Base-by-base conservation (phyloP, 139 green algal species). In the Chlamydomonas sphaeroides region DNA sequence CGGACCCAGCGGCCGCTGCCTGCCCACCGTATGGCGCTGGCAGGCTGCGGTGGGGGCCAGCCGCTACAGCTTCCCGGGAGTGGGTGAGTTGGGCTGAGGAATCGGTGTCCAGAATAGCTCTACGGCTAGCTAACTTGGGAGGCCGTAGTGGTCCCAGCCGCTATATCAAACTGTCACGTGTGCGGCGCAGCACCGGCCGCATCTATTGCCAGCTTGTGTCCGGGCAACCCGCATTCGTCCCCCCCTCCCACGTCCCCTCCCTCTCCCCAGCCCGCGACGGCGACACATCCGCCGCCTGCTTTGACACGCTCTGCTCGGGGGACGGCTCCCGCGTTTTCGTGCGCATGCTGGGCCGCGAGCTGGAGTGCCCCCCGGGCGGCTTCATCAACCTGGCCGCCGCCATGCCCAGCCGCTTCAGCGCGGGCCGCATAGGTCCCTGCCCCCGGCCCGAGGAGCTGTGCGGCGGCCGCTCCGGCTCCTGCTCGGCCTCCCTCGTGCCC, bases 391-490 rank as follows among this genome's bases (percentile, higher is more conserved):
- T 90, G 21, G 33, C 84, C 1, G 33, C 69, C 59, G 67, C 69
- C 53, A 48, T 88, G 66, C 83, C 78, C 6, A 26, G 21, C n/a
- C 65, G 83, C 59, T 91, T 85, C 63, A 35, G 39, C 39, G 25
- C 68, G 11, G 87, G 87, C 62, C 51, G 59, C 56, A 86, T 91
- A 11, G 87, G 87, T 17, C 87, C 87, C 42, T 91, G 87, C 79
- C 87, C 87, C 15, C 42, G 79, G 39, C 66, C 86, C 41, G 56
- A 51, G 1, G 56, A 61, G 0, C 51, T 87, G 25, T 91, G 87
- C 69, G 32, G 61, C 61, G 77, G 28, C 1, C 66, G 87, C 25
- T 57, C 36, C 45, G 89, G 87, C 65, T 6, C 48, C 36, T 26
- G 23, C 5, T 32, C 73, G 15, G 57, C 45, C 35, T n/a, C n/a